phyloP scores from a whole-genome alignment of 2,329 filamentous ascomycete genomes.

The Thielaviopsis populi region DNA sequence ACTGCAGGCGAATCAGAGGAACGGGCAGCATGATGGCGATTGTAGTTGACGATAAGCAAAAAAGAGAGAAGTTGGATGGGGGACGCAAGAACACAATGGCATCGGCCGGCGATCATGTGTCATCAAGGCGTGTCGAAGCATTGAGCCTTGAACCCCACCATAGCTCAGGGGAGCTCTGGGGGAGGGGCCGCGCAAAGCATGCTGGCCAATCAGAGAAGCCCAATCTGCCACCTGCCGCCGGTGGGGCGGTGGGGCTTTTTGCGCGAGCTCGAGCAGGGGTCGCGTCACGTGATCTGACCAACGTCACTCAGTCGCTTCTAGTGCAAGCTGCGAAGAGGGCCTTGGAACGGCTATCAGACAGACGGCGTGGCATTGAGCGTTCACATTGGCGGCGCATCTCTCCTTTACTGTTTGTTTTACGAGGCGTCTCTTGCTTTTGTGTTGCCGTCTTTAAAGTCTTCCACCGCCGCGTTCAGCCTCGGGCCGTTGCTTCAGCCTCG shows the following conservation, averaged over 20 bases:
- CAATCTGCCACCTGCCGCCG: neutral
- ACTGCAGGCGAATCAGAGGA: constrained; percentile 71
- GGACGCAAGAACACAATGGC: neutral
- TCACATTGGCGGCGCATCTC: neutral
- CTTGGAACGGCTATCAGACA: neutral
- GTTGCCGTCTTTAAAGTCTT: neutral
- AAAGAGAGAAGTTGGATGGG: too few relatives aligned
- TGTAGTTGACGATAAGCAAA: neutral
- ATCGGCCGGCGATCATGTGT: neutral
- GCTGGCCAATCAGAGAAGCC: neutral
- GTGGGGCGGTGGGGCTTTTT: neutral
- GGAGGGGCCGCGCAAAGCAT: too few relatives aligned
- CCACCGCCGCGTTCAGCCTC: neutral
- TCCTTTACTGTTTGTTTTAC: neutral
- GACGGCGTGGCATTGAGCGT: neutral
- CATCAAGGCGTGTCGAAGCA: neutral
- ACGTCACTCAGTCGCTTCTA: neutral
- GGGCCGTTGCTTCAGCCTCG: neutral
- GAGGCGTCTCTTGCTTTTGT: neutral
- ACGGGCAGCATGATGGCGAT: constrained; percentile 42
- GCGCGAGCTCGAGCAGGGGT: neutral
- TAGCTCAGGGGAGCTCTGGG: neutral
- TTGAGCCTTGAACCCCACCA: neutral
- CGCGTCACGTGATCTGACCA: neutral
- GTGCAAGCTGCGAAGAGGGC: neutral